Percentiles rank a stretch among this genome's conserved stretches.
These are phyloP conservation scores for Tagetes patula DNA, from an alignment of 129 eudicot species.

Conservation along the genomic window DNA sequence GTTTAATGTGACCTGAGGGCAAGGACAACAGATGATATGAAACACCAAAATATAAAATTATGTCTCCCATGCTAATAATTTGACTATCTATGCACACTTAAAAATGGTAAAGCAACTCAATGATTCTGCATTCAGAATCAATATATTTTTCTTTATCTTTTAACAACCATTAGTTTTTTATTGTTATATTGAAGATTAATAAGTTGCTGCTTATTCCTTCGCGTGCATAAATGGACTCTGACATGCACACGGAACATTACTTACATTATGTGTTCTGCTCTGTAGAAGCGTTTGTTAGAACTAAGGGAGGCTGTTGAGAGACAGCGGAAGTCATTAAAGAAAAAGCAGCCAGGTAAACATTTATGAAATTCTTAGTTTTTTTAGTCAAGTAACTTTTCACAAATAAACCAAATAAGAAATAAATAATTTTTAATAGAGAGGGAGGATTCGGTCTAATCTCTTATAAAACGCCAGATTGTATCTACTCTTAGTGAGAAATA, in stretches of 20 bases:
- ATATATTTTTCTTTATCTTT: neutral
- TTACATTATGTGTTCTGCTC: conserved; percentile 21
- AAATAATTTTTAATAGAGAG: neutral
- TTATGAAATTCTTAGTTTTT: neutral
- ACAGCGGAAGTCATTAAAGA: conserved; percentile 84
- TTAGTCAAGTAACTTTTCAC: neutral
- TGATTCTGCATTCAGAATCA: neutral
- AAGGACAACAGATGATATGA: conserved; percentile 5
- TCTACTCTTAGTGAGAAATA: neutral
- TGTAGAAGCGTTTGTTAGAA: conserved; percentile 77
- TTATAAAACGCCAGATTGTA: neutral
- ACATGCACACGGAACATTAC: conserved; percentile 1
- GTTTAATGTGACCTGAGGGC: neutral
- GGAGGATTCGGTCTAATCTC: neutral
- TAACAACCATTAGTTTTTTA: neutral
- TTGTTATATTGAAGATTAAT: too few relatives aligned
- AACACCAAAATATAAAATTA: neutral
- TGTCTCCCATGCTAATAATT: neutral
- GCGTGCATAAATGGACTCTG: conserved; percentile 4
- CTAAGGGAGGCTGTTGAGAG: conserved; percentile 89
- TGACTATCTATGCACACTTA: conserved; percentile 9
- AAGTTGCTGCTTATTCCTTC: neutral
- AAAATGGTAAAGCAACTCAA: conserved; percentile 18
- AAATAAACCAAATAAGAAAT: neutral
- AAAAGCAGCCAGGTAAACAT: conserved; percentile 70